Evolutionary conservation across 495 filamentous ascomycete species (phyloP).

Genomic region (Choiromyces venosus): DNA sequence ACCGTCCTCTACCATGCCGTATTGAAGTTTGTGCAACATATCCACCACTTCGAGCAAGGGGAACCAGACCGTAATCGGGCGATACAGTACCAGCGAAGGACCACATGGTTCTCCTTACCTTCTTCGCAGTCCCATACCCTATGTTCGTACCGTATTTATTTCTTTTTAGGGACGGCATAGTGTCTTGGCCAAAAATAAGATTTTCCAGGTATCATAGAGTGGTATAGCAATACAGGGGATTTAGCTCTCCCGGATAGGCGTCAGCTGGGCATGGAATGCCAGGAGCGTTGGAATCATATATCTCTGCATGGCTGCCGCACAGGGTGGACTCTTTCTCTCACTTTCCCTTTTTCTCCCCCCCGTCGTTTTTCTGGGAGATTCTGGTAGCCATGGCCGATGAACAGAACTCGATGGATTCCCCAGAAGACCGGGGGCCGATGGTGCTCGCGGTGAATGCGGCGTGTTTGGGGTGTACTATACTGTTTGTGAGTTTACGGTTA

Average conservation of each 20-base stretch:
- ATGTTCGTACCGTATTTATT: background rate
- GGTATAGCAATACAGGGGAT: background rate
- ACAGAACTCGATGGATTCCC: background rate
- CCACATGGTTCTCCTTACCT: background rate
- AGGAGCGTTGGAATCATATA: background rate
- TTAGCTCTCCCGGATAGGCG: background rate
- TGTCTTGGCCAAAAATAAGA: slow-evolving; percentile 4
- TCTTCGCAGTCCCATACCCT: background rate
- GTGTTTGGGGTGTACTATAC: background rate
- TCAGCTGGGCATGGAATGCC: background rate
- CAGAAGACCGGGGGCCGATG: background rate
- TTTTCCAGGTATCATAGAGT: slow-evolving; percentile 1
- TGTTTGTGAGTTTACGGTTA: background rate
- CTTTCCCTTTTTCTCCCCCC: background rate
- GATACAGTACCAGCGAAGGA: background rate
- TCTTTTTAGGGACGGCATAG: background rate
- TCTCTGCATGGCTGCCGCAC: background rate
- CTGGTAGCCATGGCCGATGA: background rate
- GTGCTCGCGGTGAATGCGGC: background rate
- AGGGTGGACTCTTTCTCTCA: background rate
- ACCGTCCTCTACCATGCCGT: no score
- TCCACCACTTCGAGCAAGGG: background rate
- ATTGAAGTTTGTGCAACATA: background rate
- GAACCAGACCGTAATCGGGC: background rate
- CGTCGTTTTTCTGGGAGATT: background rate